Evolutionary conservation across 1,139 yeast species (phyloP), one percentile per base, ranked within the genome.

Genomic region (Entelexis paramagnoliae): DNA sequence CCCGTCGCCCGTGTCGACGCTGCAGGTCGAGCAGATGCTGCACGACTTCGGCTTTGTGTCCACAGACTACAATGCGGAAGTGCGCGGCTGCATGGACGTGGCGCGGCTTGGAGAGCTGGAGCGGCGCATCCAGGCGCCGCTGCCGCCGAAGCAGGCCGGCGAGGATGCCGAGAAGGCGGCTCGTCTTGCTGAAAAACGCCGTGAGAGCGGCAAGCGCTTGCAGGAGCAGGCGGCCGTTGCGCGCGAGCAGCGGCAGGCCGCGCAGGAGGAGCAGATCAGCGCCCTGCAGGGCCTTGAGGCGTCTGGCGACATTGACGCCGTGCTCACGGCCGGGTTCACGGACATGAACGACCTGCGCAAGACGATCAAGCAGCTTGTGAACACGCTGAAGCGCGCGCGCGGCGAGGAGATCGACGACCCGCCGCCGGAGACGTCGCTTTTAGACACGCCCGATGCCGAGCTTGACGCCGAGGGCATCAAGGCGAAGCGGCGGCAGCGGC

Each of bases 191-290:
- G 91, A 83, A 59, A 81, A 83, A 63, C 77, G 95, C 56, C 76
- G 79, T 60, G 96, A 89, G 64, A 86, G 85, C 59, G 97, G 96
- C 5, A 78, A 81, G 58, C 73, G 95, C 59, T 72, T 93, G 55
- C 97, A 91, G 67, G 95, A 87, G 62, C 96, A 88, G 67, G 97
- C 97, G 0, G 88, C 83, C 59, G 82, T 81, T 60, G 83, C 82
- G 60, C 72, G 98, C 53, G 67, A 79, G 7, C 96, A 89, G 63
- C 88, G 86, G 63, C 70, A 87, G 50, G 72, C 78, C 26, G 86
- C 86, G 62, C 86, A 86, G 59, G 93, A 88, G 60, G 79, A 82
- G 60, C 96, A 91, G 63, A 32, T 43, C 4, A 39, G 32, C 32
- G 74, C 75, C 34, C 69, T 89, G 48, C 76, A 74, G 59, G 76